Evolutionary conservation across 148 eudicot species (phyloP).

Genomic region (Silene latifolia): DNA sequence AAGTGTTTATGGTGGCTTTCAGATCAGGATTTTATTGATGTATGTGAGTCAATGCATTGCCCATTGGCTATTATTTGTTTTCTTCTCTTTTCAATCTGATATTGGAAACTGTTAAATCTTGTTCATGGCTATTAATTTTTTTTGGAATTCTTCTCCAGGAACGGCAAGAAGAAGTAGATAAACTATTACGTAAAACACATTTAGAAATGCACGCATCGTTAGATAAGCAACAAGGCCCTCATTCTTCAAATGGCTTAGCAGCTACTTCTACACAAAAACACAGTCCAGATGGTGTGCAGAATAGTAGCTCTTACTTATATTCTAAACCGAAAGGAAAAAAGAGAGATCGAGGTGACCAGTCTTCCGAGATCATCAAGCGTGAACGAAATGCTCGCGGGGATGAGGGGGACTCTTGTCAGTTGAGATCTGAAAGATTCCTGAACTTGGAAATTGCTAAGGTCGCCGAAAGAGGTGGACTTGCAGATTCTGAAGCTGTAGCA

Average conservation of each 20-base stretch:
- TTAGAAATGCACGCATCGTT: constrained; percentile 57
- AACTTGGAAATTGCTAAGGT: constrained; percentile 66
- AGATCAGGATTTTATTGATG: constrained; percentile 71
- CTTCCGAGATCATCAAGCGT: constrained; percentile 50
- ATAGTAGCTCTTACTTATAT: constrained; percentile 25
- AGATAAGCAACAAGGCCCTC: constrained; percentile 45
- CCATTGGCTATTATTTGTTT: not conserved
- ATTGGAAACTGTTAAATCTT: not conserved
- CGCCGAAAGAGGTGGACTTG: constrained; percentile 65
- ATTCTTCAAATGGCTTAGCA: constrained; percentile 53
- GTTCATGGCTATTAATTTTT: not conserved
- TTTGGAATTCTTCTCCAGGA: not conserved
- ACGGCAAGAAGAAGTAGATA: constrained; percentile 69
- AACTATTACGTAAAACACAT: constrained; percentile 53
- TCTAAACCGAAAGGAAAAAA: constrained; percentile 72
- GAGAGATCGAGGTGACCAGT: constrained; percentile 63
- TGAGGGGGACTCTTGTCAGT: constrained; percentile 46
- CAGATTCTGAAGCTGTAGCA: constrained; percentile 64
- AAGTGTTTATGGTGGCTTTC: constrained; percentile 86
- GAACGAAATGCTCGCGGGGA: constrained; percentile 49
- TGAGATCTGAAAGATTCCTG: constrained; percentile 40
- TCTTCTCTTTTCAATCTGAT: not conserved
- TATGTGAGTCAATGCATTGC: constrained; percentile 30
- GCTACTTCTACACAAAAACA: constrained; percentile 48
- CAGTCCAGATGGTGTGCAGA: constrained; percentile 42